A percentile compares a stretch with the other conserved stretches of the same genome.
These are phyloP conservation scores for Backusella liffmaniae DNA, from an alignment of 192 early-diverging fungal genomes.

Conservation along the genomic window DNA sequence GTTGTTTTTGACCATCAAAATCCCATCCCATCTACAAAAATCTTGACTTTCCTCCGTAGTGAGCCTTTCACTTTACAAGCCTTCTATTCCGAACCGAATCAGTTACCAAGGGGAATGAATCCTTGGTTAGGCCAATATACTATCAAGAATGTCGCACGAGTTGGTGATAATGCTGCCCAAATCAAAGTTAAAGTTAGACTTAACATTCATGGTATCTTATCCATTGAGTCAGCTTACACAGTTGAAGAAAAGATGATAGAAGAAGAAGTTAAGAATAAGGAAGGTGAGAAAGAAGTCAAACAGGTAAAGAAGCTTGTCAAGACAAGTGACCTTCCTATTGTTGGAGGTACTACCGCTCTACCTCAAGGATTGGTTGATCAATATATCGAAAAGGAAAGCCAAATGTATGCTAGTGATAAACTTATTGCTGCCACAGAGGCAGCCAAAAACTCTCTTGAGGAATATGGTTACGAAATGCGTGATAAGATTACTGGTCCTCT, in stretches of 20 bases:
- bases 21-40: constrained; percentile 86
- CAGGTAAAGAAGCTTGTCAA: constrained; percentile 91
- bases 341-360: constrained; percentile 60
- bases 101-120: constrained; percentile 71
- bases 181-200: constrained; percentile 91
- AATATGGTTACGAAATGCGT: constrained; percentile 96
- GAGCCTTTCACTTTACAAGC: constrained; percentile 82
- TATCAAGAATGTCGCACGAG: constrained; percentile 74
- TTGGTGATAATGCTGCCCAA: constrained; percentile 66
- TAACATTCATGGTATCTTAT: constrained; percentile 79
- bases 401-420: constrained; percentile 82
- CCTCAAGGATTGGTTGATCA: constrained; percentile 52
- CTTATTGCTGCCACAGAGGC: constrained; percentile 92
- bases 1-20: constrained; percentile 86
- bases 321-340: constrained; percentile 78
- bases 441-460: constrained; percentile 91
- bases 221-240: constrained; percentile 78
- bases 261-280: constrained; percentile 63
- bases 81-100: constrained; percentile 64
- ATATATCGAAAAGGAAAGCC: constrained; percentile 75
- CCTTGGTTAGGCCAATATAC: constrained; percentile 82
- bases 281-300: constrained; percentile 59
- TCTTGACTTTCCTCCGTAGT: constrained; percentile 87
- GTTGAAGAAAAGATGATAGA: constrained; percentile 87
- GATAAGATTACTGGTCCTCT: constrained; percentile 76